Conservation (phyloP, 352 stramenopile species). For the Bremia lactucae region DNA sequence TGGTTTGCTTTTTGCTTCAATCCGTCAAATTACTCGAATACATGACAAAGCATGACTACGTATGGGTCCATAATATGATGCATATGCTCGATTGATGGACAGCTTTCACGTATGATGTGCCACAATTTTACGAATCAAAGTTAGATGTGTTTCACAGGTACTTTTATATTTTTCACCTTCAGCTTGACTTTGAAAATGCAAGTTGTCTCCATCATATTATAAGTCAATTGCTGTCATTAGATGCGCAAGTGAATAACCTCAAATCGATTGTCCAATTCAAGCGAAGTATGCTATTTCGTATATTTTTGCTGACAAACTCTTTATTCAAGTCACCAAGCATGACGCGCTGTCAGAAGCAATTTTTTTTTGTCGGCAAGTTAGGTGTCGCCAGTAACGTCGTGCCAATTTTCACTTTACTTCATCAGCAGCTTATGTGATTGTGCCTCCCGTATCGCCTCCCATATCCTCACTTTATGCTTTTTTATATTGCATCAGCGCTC, state of each 20-base stretch:
- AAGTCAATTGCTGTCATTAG: constrained; percentile 34
- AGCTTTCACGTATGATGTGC: too few relatives aligned
- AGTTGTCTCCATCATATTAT: constrained; percentile 50
- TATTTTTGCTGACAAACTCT: constrained; percentile 31
- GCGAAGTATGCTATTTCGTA: constrained; percentile 32
- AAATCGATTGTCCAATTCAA: constrained; percentile 33
- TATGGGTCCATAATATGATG: too few relatives aligned
- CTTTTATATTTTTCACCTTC: too few relatives aligned
- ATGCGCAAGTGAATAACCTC: constrained; percentile 32
- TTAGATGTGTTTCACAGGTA: background rate
- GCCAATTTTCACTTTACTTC: constrained; percentile 37
- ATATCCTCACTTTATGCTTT: constrained; percentile 44
- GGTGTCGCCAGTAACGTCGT: constrained; percentile 29
- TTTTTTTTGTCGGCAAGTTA: too few relatives aligned
- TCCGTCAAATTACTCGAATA: too few relatives aligned
- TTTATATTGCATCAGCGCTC: constrained; percentile 32
- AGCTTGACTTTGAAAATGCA: too few relatives aligned
- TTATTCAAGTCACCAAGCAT: too few relatives aligned
- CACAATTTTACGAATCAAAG: too few relatives aligned
- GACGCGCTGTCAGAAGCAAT: too few relatives aligned
- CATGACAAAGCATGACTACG: too few relatives aligned
- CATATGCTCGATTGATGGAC: too few relatives aligned
- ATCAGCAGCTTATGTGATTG: constrained; percentile 43
- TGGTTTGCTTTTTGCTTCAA: too few relatives aligned
- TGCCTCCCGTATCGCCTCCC: constrained; percentile 47